Conservation (phyloP, 2,329 filamentous ascomycete genomes). For the Pyrenochaeta sp. region DNA sequence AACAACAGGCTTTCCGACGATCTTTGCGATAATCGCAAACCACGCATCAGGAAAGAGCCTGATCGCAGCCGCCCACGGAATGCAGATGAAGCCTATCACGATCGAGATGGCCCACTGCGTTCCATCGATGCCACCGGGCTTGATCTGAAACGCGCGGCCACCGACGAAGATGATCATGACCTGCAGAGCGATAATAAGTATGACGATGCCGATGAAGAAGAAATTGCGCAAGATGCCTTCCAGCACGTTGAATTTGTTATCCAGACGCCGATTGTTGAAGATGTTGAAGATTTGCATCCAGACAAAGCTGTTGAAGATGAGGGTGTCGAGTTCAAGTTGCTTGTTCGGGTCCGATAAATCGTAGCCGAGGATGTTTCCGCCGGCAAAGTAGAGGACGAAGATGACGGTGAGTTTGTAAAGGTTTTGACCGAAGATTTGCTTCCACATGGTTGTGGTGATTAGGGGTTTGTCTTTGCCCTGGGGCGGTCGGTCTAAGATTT, state of each 20-base stretch:
- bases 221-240: conserved; percentile 65
- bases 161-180: conserved; percentile 67
- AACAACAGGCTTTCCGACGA: conserved; percentile 35
- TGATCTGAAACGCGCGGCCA: conserved; percentile 63
- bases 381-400: conserved; percentile 69
- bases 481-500: conserved; percentile 90
- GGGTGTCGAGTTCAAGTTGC: conserved; percentile 63
- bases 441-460: conserved; percentile 70
- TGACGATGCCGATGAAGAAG: conserved; percentile 67
- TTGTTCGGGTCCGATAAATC: conserved; percentile 46
- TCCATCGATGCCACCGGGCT: conserved; percentile 54
- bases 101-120: conserved; percentile 71
- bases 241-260: conserved; percentile 70
- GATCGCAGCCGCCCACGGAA: conserved; percentile 62
- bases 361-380: conserved; percentile 64
- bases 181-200: conserved; percentile 66
- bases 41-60: conserved; percentile 61
- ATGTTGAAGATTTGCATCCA: conserved; percentile 79
- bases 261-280: conserved; percentile 70
- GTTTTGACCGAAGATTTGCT: conserved; percentile 70
- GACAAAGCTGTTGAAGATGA: conserved; percentile 75
- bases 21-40: conserved; percentile 31
- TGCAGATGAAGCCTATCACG: conserved; percentile 59
- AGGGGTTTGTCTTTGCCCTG: conserved; percentile 89
- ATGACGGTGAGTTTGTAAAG: conserved; percentile 68